phyloP scores from a whole-genome alignment of 768 basidiomycete species.

The Mycena epipterygia region DNA sequence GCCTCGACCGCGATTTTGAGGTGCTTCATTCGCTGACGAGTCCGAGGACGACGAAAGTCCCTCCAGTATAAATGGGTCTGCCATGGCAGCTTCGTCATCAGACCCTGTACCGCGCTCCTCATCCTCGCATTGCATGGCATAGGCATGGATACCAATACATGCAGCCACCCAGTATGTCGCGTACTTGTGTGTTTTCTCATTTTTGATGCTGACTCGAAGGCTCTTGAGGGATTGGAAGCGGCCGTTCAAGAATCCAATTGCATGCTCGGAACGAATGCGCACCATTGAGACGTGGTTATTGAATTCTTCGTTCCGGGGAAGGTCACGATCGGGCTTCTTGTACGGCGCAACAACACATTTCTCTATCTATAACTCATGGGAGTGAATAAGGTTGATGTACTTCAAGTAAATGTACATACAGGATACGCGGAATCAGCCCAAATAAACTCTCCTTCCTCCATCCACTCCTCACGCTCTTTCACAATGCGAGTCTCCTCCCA shows the following conservation, averaged over 20 bases:
- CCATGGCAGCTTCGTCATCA: constrained; percentile 11
- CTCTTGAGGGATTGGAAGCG: constrained; percentile 15
- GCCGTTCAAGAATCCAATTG: constrained; percentile 16
- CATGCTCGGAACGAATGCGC: constrained; percentile 14
- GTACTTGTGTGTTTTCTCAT: constrained; percentile 24
- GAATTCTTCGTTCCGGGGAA: not conserved
- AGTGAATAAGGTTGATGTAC: not conserved
- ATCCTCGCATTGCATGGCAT: constrained; percentile 40
- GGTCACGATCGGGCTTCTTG: not conserved
- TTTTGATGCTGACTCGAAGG: not conserved
- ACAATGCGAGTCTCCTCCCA: constrained; percentile 27
- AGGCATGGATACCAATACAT: constrained; percentile 42
- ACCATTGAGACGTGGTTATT: not conserved
- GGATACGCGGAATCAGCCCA: not conserved
- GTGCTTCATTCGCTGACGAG: not conserved
- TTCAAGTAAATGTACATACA: not conserved
- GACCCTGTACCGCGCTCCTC: constrained; percentile 20
- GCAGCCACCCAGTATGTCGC: constrained; percentile 40
- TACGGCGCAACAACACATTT: not conserved
- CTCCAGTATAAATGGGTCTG: constrained; percentile 4
- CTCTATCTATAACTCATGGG: not conserved
- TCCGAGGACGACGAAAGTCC: not conserved
- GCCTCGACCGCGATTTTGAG: not conserved
- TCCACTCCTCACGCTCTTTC: not conserved
- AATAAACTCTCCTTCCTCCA: not conserved